phyloP scores from a whole-genome alignment of 768 basidiomycete species.

The Scleroderma bovista region DNA sequence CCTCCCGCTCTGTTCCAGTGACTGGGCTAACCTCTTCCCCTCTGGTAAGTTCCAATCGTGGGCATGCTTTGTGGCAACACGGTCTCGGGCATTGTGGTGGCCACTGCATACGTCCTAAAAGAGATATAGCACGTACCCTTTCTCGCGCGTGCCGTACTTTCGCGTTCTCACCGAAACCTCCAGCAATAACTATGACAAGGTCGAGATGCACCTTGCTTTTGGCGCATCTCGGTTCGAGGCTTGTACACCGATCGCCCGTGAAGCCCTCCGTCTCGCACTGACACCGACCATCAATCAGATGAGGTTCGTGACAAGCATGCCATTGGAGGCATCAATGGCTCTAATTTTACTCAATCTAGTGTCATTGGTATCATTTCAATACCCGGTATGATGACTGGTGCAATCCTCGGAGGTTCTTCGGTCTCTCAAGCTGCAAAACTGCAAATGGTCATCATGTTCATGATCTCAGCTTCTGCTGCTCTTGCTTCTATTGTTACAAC shows the following conservation, averaged over 20 bases:
- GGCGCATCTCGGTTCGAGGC: slow-evolving; percentile 84
- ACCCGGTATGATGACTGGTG: slow-evolving; percentile 90
- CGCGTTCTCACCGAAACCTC: neutral
- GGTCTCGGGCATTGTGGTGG: slow-evolving; percentile 70
- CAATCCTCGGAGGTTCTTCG: slow-evolving; percentile 79
- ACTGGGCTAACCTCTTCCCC: neutral
- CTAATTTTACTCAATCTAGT: slow-evolving; percentile 28
- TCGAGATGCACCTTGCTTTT: slow-evolving; percentile 82
- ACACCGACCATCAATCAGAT: slow-evolving; percentile 83
- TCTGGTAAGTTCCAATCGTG: slow-evolving; percentile 60
- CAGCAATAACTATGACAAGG: slow-evolving; percentile 80
- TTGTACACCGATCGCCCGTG: slow-evolving; percentile 69
- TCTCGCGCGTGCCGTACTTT: neutral
- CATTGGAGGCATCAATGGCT: too few relatives aligned
- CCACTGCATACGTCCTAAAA: slow-evolving; percentile 63
- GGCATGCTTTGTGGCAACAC: slow-evolving; percentile 85
- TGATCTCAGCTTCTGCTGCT: slow-evolving; percentile 76
- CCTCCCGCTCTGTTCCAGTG: neutral
- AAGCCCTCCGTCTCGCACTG: slow-evolving; percentile 74
- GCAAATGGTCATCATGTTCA: slow-evolving; percentile 94
- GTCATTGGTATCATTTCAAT: slow-evolving; percentile 76
- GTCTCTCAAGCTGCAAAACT: slow-evolving; percentile 81
- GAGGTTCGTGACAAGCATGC: slow-evolving; percentile 43
- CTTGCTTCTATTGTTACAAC: slow-evolving; percentile 65
- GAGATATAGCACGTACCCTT: slow-evolving; percentile 57